Base-by-base conservation (phyloP, 1,139 yeast species). In the Kurtzmaniella quercitrusa region DNA sequence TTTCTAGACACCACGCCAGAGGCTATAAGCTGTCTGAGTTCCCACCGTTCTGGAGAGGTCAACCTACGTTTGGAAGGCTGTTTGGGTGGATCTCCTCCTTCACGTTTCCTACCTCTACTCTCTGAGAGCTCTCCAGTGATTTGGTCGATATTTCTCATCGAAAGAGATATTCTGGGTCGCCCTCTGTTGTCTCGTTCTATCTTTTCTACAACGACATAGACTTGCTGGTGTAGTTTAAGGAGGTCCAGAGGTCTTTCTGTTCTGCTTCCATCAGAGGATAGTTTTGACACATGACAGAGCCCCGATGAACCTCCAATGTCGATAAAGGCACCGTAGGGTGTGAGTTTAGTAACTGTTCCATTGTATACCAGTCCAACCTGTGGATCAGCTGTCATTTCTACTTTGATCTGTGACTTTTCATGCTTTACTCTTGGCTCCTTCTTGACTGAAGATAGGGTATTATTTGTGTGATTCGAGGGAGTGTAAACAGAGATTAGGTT, bases 11-110 rank as follows among this genome's bases (percentile, higher is more conserved):
- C 79, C 0, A 79, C 93, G 2, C 95, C 95, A 3, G 94, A 81
- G 0, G 94, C 85, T 31, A 85, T 83, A 29, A 88, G 67, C 56
- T 91, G 97, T 29, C 87, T 71, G 42, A 88, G 75, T 56, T 91
- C 97, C 96, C 96, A 91, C 46, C 91, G 66, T 59, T 91, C 98
- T 1, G 95, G 95, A 0, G 95, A 85, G 0, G 94, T 83, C 34
- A 85, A 60, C 42, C 88, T 66, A 52, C 81, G 71, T 45, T 69
- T 62, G 45, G 41, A 18, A 8, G 25, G 11, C 38, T 11, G 31
- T n/a, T 11, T 7, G 12, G 31, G 8, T 36, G 38, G 5, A 6
- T 16, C 40, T 7, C 6, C 18, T 9, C 11, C 18, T 9, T 34
- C 37, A 6, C 19, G n/a, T 23, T 38, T 14, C 34, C 41, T 43